Base-by-base conservation (phyloP, 768 basidiomycete species). In the Lentinula raphanica region DNA sequence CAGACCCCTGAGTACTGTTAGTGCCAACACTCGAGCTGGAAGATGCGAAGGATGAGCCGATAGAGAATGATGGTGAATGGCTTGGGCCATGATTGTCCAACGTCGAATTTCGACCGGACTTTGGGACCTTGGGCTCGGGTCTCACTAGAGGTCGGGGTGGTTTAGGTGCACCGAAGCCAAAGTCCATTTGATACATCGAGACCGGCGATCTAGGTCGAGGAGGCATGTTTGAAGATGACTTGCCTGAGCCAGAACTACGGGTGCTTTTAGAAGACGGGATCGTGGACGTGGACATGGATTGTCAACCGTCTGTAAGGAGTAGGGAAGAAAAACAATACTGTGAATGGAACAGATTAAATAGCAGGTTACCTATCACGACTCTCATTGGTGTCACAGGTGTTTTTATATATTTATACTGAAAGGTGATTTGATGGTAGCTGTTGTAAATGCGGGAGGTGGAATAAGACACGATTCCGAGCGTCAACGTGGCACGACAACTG, bases 121-220 rank as follows among this genome's bases (percentile, higher is more conserved):
- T 40, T 27, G 28, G 1, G 11, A 35, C 31, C 13, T 29, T 51
- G 21, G 42, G 56, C 23, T 46, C 27, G 1, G 12, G 21, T 17
- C 23, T 48, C 5, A 49, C 31, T 6, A 57, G 46, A 19, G 56
- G 45, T 36, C 31, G 27, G 19, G 56, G 56, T 48, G 25, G 29
- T 31, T 36, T 46, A 12, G 56, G 56, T 29, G 29, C 19, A 9
- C 25, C 32, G 0, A 36, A 7, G 17, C 29, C 29, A 40, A 23
- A 57, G 25, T 39, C 56, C 25, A 38, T 49, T 17, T 29, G 25
- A 38, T 57, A 57, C 46, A 57, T 48, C 21, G 56, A 57, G 12
- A 57, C 56, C 0, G 56, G 56, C 2, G 56, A 57, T 46, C 36
- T 57, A 15, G 42, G 46, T 17, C 56, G 56, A 11, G 32, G 56